phyloP scores from a whole-genome alignment of 2,329 filamentous ascomycete genomes.

The Aureobasidium musti region DNA sequence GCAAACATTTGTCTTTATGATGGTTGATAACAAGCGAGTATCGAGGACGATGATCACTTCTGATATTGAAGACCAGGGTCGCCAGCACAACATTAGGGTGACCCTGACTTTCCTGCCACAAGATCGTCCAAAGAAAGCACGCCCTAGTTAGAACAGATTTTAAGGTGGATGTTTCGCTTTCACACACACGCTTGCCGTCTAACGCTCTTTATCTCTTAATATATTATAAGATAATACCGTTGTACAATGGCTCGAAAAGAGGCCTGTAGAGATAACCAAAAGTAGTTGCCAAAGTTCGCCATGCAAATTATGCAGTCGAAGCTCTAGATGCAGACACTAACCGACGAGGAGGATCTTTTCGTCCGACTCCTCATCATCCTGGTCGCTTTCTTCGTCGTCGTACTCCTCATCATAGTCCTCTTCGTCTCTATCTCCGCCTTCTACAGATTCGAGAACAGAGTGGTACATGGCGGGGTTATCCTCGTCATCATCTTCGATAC shows the following conservation, averaged over 20 bases:
- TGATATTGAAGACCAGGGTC: neutral
- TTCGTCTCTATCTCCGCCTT: slow-evolving; percentile 43
- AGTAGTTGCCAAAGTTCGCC: neutral
- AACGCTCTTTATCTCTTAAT: neutral
- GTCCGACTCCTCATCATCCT: slow-evolving; percentile 27
- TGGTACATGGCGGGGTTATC: slow-evolving; percentile 48
- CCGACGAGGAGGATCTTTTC: slow-evolving; percentile 4
- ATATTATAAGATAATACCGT: neutral
- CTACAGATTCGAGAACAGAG: slow-evolving; percentile 55
- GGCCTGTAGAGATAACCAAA: neutral
- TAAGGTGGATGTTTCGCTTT: neutral
- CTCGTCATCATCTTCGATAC: slow-evolving; percentile 51
- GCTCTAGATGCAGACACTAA: neutral
- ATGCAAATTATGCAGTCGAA: slow-evolving; percentile 2
- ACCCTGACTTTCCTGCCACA: neutral
- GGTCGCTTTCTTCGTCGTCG: slow-evolving; percentile 31
- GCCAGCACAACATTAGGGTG: neutral
- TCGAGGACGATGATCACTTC: neutral
- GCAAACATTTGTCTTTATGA: neutral
- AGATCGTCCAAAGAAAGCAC: too few relatives aligned
- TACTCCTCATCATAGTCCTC: slow-evolving; percentile 32
- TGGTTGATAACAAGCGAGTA: too few relatives aligned
- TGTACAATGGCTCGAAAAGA: neutral
- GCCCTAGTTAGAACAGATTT: too few relatives aligned
- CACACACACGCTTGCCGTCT: neutral